A percentile compares a stretch with the other conserved stretches of the same genome.
Conservation (phyloP, 2,329 filamentous ascomycete genomes). For the Fusarium sp. region DNA sequence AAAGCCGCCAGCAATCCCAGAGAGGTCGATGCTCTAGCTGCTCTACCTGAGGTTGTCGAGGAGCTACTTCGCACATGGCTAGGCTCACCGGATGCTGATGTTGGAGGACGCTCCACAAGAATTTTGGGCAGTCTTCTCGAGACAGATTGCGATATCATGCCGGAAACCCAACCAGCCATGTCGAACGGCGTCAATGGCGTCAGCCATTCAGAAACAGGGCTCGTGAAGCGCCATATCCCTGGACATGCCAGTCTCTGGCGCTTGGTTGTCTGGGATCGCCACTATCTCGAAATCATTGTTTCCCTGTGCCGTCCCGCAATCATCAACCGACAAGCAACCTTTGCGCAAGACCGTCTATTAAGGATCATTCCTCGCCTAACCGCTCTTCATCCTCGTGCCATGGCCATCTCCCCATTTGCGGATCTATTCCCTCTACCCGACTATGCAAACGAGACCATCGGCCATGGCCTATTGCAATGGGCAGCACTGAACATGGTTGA, state of each 20-base stretch:
- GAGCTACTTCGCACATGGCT: conserved; percentile 65
- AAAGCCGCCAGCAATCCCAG: conserved; percentile 63
- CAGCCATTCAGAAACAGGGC: conserved; percentile 49
- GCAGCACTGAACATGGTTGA: conserved; percentile 64
- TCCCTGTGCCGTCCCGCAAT: conserved; percentile 48
- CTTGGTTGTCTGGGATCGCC: conserved; percentile 59
- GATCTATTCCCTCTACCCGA: conserved; percentile 18
- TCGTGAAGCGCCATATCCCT: conserved; percentile 53
- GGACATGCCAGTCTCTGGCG: conserved; percentile 67
- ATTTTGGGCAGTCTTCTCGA: conserved; percentile 66
- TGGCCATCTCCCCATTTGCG: conserved; percentile 53
- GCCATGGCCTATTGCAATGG: conserved; percentile 61
- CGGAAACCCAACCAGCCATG: conserved; percentile 38
- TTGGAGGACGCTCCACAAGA: conserved; percentile 64
- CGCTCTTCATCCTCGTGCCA: conserved; percentile 56
- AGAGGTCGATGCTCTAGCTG: conserved; percentile 63
- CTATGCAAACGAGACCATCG: conserved; percentile 35
- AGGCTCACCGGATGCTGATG: conserved; percentile 62
- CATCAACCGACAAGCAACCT: conserved; percentile 54
- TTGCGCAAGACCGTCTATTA: conserved; percentile 65
- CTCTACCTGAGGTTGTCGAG: conserved; percentile 60
- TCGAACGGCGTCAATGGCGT: conserved; percentile 34
- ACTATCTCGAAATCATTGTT: conserved; percentile 59
- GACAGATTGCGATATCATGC: conserved; percentile 60
- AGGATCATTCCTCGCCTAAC: conserved; percentile 63